Conservation (phyloP, 306 rosid genomes). For the Pyrus bretschneideri region DNA sequence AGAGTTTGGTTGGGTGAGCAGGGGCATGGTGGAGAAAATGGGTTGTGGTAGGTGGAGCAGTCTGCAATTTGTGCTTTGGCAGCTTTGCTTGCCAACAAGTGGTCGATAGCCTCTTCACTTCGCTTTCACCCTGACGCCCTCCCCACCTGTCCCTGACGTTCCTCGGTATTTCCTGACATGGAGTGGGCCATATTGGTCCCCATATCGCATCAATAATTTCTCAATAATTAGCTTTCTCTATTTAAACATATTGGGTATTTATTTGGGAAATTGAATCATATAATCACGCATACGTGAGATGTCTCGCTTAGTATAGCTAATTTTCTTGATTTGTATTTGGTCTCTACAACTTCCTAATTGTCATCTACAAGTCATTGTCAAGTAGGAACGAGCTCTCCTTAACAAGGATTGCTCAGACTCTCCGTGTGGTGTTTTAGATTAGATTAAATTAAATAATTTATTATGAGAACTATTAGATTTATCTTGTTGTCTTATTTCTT, state of each 20-base stretch:
- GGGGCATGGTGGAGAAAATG: constrained; percentile 1
- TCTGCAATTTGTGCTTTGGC: constrained; percentile 13
- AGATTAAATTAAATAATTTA: too few species aligned
- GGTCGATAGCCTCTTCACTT: constrained; percentile 12
- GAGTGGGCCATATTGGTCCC: background rate
- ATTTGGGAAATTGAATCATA: too few species aligned
- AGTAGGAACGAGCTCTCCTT: too few species aligned
- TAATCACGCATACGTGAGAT: background rate
- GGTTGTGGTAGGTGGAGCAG: constrained; percentile 40
- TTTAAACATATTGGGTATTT: too few species aligned
- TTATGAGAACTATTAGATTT: too few species aligned
- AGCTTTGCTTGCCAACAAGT: background rate
- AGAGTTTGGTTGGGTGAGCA: constrained; percentile 43
- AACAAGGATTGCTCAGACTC: too few species aligned
- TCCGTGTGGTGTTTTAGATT: too few species aligned
- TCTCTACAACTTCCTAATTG: too few species aligned
- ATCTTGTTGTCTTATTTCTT: too few species aligned
- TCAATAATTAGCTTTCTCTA: background rate
- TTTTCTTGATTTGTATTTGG: too few species aligned
- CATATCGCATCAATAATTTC: background rate
- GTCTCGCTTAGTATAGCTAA: too few species aligned
- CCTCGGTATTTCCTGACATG: background rate
- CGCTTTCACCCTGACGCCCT: constrained; percentile 2
- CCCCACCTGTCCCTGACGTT: constrained; percentile 12
- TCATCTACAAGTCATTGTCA: too few species aligned